Evolutionary conservation across 441 rosid genomes (phyloP), one percentile per base, ranked within the genome.

Genomic region (Breynia disticha): DNA sequence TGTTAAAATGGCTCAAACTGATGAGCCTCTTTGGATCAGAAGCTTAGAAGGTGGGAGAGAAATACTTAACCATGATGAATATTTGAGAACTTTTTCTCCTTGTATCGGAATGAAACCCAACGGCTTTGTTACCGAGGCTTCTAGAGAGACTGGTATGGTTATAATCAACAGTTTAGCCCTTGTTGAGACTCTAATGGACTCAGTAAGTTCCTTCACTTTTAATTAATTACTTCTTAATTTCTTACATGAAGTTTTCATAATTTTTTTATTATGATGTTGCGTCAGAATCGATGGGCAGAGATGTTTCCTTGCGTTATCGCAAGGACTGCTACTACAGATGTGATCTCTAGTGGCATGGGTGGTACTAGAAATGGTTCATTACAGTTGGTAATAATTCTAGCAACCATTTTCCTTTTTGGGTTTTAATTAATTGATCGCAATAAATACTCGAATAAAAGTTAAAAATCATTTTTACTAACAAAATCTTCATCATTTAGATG

Each of bases 131-230:
- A 53, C 83, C 0, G 95, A 93, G 69, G 86, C 97, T 56, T 86
- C 99, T 7, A 81, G 87, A 56, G 95, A 84, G 55, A 54, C 80
- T 19, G 93, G 88, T 7, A 67, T 79, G 50, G 88, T 84, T 47
- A 82, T 84, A 62, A 83, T 89, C 74, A 86, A 86, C 75, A 84
- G 97, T 65, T 68, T 79, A 62, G 95, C 95, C 2, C 84, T 86
- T 15, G 90, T 89, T 42, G 96, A 89, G 67, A 86, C 87, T 17
- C 64, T 93, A 44, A 89, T 93, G 98, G 95, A 93, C 62, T 72
- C 77, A 63, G 98, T 93, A 63, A 73, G 79, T 56, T 60, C 20
- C 35, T 17, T 19, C 51, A 1, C 16, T 48, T n/a, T n/a, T n/a
- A 7, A 11, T 28, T 28, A 28, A 1, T 28, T 28, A 28, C 35